These are phyloP conservation scores for Ogataea ramenticola DNA, from an alignment of 805 yeast species.

Conservation along the genomic window DNA sequence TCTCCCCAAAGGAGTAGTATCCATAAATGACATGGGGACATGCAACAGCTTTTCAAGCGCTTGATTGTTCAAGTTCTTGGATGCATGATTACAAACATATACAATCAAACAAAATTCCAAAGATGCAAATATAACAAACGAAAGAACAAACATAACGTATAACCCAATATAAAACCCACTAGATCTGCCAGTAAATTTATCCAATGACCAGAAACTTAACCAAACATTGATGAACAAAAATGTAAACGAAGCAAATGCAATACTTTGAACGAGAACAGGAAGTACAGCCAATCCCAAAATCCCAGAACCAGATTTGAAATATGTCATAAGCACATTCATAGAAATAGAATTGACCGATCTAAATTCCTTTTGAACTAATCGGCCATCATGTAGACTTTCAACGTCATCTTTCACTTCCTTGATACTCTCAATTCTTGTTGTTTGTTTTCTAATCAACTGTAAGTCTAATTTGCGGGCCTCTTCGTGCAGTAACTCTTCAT, in stretches of 20 bases:
- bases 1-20: constrained; percentile 83
- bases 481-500: too few relatives aligned
- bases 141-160: constrained; percentile 52
- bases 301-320: constrained; percentile 52
- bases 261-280: constrained; percentile 11
- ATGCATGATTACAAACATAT: constrained; percentile 45
- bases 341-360: constrained; percentile 31
- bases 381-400: constrained; percentile 20
- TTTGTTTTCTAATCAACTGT: constrained; percentile 12
- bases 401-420: too few relatives aligned
- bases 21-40: constrained; percentile 79
- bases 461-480: constrained; percentile 5
- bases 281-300: constrained; percentile 26
- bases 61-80: constrained; percentile 47
- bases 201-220: constrained; percentile 74
- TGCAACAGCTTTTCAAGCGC: constrained; percentile 59
- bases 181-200: constrained; percentile 36
- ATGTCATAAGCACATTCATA: constrained; percentile 38
- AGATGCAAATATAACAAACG: constrained; percentile 37
- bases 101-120: constrained; percentile 40
- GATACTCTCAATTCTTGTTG: too few relatives aligned
- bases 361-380: constrained; percentile 24
- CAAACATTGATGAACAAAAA: constrained; percentile 60
- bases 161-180: constrained; percentile 64
- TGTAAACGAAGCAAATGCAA: constrained; percentile 38